Evolutionary conservation across 352 stramenopile species (phyloP), one percentile per base, ranked within the genome.

Genomic region (Phytophthora kernoviae): DNA sequence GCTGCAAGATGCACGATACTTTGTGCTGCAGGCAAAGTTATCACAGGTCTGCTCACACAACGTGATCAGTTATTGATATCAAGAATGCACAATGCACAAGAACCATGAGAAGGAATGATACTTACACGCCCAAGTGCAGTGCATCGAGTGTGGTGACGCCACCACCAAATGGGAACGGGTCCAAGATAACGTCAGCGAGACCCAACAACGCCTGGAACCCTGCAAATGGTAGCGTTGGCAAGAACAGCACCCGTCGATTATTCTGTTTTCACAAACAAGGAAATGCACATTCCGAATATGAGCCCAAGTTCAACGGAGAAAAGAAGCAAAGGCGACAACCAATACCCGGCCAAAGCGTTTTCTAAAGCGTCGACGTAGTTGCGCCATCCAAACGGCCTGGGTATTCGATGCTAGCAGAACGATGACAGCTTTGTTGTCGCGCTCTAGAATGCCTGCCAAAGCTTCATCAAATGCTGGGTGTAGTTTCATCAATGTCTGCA

Each of bases 91-190:
- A n/a, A n/a, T 1, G 33, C 4, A 41, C 36, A 50, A 49, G 5
- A 26, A 48, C 22, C n/a, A 33, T 47, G 22, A 48, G 46, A 15
- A n/a, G 12, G 24, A 26, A 8, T 49, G 20, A 20, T 2, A 60
- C 82, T 47, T 79, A 89, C 73, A 86, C 81, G 56, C 86, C 86
- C 44, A 90, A 76, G 17, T 84, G 73, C 54, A 96, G 72, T 2
- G 84, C 80, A 30, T 96, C 88, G 24, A 96, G 76, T 7, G 81
- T 89, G 4, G 87, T 96, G 30, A 96, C 85, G 22, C 88, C 87
- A 12, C 88, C 86, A 22, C 87, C 88, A 27, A 95, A 96, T 22
- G 87, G 85, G 39, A 93, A 95, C 30, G 87, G 80, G 50, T 96
- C 88, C 7, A 96, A 60, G 8, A 93, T 58, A 18, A 96, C 85